These are phyloP conservation scores for Tolypocladium guangdongense DNA, from an alignment of 2,329 filamentous ascomycete genomes.

Conservation along the genomic window DNA sequence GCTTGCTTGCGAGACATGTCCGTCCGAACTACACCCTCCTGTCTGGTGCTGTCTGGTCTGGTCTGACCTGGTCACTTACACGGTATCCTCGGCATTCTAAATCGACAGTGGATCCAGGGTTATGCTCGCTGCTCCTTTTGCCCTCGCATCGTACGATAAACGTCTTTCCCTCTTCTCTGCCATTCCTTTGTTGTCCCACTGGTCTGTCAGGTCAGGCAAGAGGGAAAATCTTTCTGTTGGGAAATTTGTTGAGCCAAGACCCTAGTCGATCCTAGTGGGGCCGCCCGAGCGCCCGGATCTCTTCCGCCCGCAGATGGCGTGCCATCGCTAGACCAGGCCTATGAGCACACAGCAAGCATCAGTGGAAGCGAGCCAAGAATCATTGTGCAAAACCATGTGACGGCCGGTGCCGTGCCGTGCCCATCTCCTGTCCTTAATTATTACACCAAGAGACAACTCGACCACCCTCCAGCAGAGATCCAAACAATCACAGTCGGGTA, in stretches of 20 bases:
- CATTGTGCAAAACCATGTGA: background rate
- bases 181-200: too few relatives aligned
- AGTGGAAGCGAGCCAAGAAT: background rate
- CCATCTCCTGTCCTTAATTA: too few relatives aligned
- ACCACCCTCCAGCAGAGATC: background rate
- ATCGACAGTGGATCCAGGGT: background rate
- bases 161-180: background rate
- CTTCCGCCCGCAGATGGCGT: background rate
- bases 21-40: background rate
- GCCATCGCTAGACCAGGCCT: too few relatives aligned
- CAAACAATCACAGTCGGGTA: too few relatives aligned
- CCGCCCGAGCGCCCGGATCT: background rate
- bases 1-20: too few relatives aligned
- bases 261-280: background rate
- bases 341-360: background rate
- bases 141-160: too few relatives aligned
- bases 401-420: background rate
- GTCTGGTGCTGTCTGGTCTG: background rate
- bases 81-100: background rate
- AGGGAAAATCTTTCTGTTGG: slow-evolving; percentile 19
- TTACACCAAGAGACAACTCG: too few relatives aligned
- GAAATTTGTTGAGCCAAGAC: slow-evolving; percentile 24
- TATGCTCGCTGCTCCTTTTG: background rate
- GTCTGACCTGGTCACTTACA: background rate
- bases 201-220: background rate